Percentiles rank a stretch among this genome's conserved stretches.
Evolutionary conservation across 805 yeast genomes (phyloP).

Genomic region (Cyberlindnera saturnus): DNA sequence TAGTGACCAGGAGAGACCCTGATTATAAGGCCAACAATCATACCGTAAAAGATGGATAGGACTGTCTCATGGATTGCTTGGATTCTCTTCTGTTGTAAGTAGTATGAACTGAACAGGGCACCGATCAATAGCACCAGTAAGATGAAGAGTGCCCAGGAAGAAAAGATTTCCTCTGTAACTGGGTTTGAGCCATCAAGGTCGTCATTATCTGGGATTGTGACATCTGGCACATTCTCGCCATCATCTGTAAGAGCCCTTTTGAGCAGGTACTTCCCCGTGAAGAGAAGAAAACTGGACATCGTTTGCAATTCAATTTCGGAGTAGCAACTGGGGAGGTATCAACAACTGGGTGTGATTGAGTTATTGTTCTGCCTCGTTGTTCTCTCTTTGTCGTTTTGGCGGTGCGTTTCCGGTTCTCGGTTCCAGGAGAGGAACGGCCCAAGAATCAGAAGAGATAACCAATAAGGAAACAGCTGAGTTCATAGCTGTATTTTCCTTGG

Average conservation of each 20-base stretch:
- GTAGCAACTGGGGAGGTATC: background rate
- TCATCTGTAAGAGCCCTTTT: slow-evolving; percentile 23
- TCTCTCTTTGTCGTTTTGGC: no score
- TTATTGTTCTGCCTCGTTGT: background rate
- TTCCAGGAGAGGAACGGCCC: no score
- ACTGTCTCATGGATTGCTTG: slow-evolving; percentile 98
- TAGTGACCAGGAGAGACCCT: slow-evolving; percentile 93
- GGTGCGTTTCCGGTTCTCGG: no score
- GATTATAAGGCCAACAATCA: slow-evolving; percentile 89
- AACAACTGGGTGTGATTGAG: background rate
- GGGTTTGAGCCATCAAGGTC: slow-evolving; percentile 71
- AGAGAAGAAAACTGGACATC: slow-evolving; percentile 20
- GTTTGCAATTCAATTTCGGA: background rate
- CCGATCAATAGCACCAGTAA: slow-evolving; percentile 71
- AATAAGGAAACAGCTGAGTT: no score
- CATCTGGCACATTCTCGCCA: slow-evolving; percentile 28
- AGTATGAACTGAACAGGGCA: slow-evolving; percentile 94
- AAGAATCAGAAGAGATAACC: no score
- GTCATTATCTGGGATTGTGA: slow-evolving; percentile 35
- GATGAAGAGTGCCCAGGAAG: slow-evolving; percentile 96
- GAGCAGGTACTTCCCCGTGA: slow-evolving; percentile 18
- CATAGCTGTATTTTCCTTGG: no score
- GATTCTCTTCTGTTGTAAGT: slow-evolving; percentile 82
- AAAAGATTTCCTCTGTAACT: slow-evolving; percentile 88
- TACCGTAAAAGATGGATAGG: slow-evolving; percentile 90